Conservation (phyloP, 805 yeast genomes). For the Tetrapisispora namnaoensis region DNA sequence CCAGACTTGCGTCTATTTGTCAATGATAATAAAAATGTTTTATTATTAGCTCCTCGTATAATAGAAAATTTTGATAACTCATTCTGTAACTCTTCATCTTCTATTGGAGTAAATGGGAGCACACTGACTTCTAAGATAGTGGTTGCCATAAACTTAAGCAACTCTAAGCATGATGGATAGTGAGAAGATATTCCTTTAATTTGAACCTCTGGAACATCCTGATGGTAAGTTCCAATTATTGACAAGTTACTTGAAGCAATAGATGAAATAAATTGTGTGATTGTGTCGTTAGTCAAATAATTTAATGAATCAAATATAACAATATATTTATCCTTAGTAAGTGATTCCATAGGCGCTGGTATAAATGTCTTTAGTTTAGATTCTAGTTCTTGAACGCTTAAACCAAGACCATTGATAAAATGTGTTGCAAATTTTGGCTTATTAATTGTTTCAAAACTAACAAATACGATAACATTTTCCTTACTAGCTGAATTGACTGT, state of each 20-base stretch:
- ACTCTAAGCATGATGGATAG: conserved; percentile 43
- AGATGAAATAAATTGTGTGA: conserved; percentile 42
- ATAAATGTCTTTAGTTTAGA: conserved; percentile 14
- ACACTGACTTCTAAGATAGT: conserved; percentile 50
- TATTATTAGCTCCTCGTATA: conserved; percentile 44
- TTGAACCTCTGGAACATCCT: conserved; percentile 30
- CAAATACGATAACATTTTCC: conserved; percentile 35
- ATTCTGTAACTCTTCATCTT: conserved; percentile 41
- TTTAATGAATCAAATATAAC: conserved; percentile 64
- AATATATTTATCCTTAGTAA: conserved; percentile 28
- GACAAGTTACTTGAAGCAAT: conserved; percentile 39
- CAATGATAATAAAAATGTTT: conserved; percentile 39
- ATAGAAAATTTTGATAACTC: conserved; percentile 34
- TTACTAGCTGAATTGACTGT: conserved; percentile 12
- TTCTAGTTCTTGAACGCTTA: conserved; percentile 12
- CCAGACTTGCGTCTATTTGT: conserved; percentile 80
- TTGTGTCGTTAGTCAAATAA: conserved; percentile 36
- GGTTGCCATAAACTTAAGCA: conserved; percentile 65
- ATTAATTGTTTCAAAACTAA: conserved; percentile 60
- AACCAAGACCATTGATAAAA: conserved; percentile 37
- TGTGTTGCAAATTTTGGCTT: conserved; percentile 41
- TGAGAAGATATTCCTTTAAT: conserved; percentile 6
- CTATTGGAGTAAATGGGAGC: conserved; percentile 34
- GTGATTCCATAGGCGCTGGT: conserved; percentile 13
- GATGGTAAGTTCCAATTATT: conserved; percentile 41